Base-by-base conservation (phyloP, 2,329 filamentous ascomycete species). In the Cadophora sp. region DNA sequence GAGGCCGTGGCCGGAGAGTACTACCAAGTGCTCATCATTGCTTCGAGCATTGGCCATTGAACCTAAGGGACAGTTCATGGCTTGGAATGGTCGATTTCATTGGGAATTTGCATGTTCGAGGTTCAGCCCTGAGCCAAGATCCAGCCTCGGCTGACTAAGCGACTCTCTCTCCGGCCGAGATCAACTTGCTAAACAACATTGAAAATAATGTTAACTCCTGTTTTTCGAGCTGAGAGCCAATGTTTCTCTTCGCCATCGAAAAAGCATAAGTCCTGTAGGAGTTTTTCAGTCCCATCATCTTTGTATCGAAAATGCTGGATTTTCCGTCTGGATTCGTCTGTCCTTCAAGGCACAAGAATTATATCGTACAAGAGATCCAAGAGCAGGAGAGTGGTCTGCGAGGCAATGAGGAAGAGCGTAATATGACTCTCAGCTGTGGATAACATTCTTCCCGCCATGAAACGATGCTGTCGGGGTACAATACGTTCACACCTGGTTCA, bases 41-140 rank as follows among this genome's bases (percentile, higher is more conserved):
- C 31, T 58, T 34, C 55, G 22, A 37, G 19, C 19, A 16, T 29
- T 12, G 26, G 12, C 29, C n/a, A 19, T 24, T 14, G 29, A 22
- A 58, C 16, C 55, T 4, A 34, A 34, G 16, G 29, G 8, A 22
- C 31, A n/a, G 4, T 58, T 37, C 19, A 16, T 55, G 24, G 26
- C 51, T 29, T 34, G 19, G 14, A 24, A 24, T 6, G 8, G 19
- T 16, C n/a, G 3, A 34, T 37, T 12, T 37, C 24, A 58, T 58
- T 58, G 55, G 31, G 14, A 16, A 11, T 56, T 29, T 19, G 22
- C 4, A 4, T 9, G 16, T 34, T 58, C 8, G 55, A 58, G 6
- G 55, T 58, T 58, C 55, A 58, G 55, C 55, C 31, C n/a, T 22
- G n/a, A 11, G 55, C 55, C 19, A 58, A 58, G 55, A 37, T 5